Conservation (phyloP, 441 rosid species). For the Pelargonium australe region DNA sequence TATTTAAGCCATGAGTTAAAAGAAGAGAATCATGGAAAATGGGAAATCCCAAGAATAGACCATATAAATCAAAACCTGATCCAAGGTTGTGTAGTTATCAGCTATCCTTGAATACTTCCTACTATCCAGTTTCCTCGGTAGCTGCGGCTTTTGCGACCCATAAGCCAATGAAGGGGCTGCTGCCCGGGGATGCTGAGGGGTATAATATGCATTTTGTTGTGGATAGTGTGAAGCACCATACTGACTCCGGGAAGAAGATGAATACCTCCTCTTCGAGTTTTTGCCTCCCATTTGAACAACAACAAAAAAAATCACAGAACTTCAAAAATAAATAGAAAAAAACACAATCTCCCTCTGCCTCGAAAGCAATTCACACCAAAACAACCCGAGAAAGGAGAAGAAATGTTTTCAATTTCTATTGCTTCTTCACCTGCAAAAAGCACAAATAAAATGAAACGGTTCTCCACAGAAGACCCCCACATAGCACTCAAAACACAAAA, state of each 20-base stretch:
- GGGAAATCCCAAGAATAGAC: neutral
- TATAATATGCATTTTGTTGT: slow-evolving; percentile 25
- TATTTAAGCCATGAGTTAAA: neutral
- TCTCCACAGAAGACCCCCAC: too few relatives aligned
- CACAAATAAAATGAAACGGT: neutral
- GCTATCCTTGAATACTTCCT: slow-evolving; percentile 71
- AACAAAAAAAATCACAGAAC: neutral
- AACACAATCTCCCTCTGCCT: neutral
- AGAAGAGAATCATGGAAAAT: neutral
- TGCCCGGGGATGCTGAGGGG: slow-evolving; percentile 32
- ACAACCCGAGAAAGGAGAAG: neutral
- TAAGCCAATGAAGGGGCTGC: slow-evolving; percentile 23
- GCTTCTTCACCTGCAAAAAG: slow-evolving; percentile 3
- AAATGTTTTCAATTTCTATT: neutral
- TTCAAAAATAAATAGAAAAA: neutral
- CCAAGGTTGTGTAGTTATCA: slow-evolving; percentile 73
- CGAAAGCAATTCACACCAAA: neutral
- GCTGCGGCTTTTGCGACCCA: slow-evolving; percentile 30
- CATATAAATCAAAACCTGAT: slow-evolving; percentile 46
- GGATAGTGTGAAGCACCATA: slow-evolving; percentile 35
- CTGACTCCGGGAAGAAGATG: slow-evolving; percentile 32
- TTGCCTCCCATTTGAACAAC: slow-evolving; percentile 46
- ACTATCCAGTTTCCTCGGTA: slow-evolving; percentile 49
- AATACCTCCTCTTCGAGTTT: slow-evolving; percentile 36
- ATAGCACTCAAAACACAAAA: neutral